Evolutionary conservation across 2,329 filamentous ascomycete species (phyloP), one percentile per base, ranked within the genome.

Genomic region (Exophiala viscosa): DNA sequence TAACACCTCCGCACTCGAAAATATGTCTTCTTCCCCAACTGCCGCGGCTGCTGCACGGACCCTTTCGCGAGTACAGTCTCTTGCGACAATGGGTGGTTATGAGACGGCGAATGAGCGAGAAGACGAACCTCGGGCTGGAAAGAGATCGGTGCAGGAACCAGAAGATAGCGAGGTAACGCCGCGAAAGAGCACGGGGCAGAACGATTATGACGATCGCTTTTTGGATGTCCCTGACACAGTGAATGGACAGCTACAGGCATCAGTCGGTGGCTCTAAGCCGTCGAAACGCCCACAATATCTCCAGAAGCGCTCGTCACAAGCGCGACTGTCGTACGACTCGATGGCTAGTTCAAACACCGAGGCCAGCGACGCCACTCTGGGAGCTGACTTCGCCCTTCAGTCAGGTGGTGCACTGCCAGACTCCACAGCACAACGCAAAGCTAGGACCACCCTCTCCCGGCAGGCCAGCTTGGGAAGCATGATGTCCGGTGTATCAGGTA

Each of bases 391-490:
- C 69, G 87, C 88, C 18, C 74, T 95, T 33, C 88, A 95, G 64
- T 88, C 88, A 2, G 90, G 88, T 14, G 88, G 90, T 20, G 87
- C 88, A 10, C 75, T 82, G 3, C 83, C 88, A 1, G 61, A 62
- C 36, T 55, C 52, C 13, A 60, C 55, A n/a, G 42, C 50, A 18
- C 51, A 77, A 34, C 76, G 71, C 50, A 66, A 74, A 18, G 57
- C 64, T 9, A 73, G 65, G 62, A 73, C 64, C 62, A 73, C 68
- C 2, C 75, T 95, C 49, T 84, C 86, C 15, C 80, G 92, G 18
- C 82, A 90, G 9, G 85, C 91, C 56, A 96, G 91, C 70, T 79
- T 96, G 54, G 90, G 90, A 17, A 96, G 92, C 67, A 90, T 96
- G 73, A 87, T 84, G 2, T 96, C 90, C 4, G 88, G 86, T 1